Conservation (phyloP, 1,139 yeast genomes). For the Geotrichum phurueaensis region DNA sequence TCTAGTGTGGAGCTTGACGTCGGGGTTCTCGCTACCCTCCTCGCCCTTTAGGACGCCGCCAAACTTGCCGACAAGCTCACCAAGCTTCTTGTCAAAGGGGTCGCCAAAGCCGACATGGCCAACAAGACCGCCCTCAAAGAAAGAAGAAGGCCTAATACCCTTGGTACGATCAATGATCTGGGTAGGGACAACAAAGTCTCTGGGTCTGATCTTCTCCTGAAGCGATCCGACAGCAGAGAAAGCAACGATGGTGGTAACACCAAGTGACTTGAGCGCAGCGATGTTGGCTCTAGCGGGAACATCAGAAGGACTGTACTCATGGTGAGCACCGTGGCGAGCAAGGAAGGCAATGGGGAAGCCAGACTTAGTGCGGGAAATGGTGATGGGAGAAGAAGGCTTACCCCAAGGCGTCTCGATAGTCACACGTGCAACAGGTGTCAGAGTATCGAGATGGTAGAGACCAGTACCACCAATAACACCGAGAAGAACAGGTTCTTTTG, state of each 20-base stretch:
- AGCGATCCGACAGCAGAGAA: constrained; percentile 96
- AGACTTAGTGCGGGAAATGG: constrained; percentile 64
- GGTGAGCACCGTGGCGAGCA: constrained; percentile 90
- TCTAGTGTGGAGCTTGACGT: constrained; percentile 51
- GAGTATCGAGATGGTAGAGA: constrained; percentile 75
- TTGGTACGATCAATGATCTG: constrained; percentile 96
- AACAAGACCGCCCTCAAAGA: constrained; percentile 87
- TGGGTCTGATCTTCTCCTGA: constrained; percentile 79
- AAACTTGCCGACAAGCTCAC: constrained; percentile 55
- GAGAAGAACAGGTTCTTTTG: constrained; percentile 55
- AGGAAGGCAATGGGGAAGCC: constrained; percentile 90
- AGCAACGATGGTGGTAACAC: constrained; percentile 83
- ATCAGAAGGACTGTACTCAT: constrained; percentile 81
- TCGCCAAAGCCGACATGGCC: constrained; percentile 98
- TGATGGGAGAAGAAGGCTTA: constrained; percentile 86
- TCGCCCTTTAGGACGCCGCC: constrained; percentile 53
- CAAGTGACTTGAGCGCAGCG: constrained; percentile 84
- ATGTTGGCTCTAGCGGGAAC: constrained; percentile 93
- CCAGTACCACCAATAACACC: constrained; percentile 98
- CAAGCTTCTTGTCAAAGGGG: constrained; percentile 78
- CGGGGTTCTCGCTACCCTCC: constrained; percentile 18
- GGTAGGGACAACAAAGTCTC: constrained; percentile 92
- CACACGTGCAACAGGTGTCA: constrained; percentile 78
- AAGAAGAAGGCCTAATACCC: constrained; percentile 86
- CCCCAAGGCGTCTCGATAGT: constrained; percentile 95